Percentiles rank a stretch among this genome's conserved stretches.
Conservation (phyloP, 495 filamentous ascomycete species). For the Aspergillus kassunensis region DNA sequence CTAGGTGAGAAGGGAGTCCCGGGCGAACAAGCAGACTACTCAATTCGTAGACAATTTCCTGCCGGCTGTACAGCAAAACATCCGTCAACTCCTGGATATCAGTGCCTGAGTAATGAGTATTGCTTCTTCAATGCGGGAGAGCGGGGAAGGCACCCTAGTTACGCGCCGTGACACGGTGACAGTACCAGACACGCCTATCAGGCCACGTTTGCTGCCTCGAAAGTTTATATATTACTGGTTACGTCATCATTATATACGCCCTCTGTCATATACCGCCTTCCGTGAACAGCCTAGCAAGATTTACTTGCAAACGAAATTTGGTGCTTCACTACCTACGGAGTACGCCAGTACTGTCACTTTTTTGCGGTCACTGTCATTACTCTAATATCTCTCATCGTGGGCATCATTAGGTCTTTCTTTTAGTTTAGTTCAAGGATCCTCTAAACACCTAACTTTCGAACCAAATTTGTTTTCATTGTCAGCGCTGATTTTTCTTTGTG, state of each 20-base stretch:
- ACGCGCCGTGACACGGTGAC: conserved; percentile 21
- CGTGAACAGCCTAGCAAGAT: too few relatives aligned
- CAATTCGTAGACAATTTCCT: background rate
- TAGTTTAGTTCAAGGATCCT: background rate
- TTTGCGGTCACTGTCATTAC: conserved; percentile 3
- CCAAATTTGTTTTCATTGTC: background rate
- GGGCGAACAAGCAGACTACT: background rate
- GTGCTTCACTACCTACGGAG: conserved; percentile 1
- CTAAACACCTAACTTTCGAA: background rate
- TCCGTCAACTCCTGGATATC: background rate
- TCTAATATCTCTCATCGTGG: too few relatives aligned
- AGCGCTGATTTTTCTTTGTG: background rate
- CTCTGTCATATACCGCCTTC: conserved; percentile 4
- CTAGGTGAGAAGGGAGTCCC: background rate
- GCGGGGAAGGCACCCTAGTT: conserved; percentile 42
- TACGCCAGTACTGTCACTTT: conserved; percentile 8
- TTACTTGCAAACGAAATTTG: conserved; percentile 11
- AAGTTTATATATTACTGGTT: conserved; percentile 7
- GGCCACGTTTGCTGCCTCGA: conserved; percentile 18
- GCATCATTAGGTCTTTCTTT: too few relatives aligned
- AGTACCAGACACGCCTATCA: conserved; percentile 27
- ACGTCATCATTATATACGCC: conserved; percentile 9
- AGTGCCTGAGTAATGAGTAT: conserved; percentile 13
- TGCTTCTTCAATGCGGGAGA: conserved; percentile 17
- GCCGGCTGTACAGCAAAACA: background rate